Conservation (phyloP, 2,329 filamentous ascomycete species). For the Orbilia quercus region DNA sequence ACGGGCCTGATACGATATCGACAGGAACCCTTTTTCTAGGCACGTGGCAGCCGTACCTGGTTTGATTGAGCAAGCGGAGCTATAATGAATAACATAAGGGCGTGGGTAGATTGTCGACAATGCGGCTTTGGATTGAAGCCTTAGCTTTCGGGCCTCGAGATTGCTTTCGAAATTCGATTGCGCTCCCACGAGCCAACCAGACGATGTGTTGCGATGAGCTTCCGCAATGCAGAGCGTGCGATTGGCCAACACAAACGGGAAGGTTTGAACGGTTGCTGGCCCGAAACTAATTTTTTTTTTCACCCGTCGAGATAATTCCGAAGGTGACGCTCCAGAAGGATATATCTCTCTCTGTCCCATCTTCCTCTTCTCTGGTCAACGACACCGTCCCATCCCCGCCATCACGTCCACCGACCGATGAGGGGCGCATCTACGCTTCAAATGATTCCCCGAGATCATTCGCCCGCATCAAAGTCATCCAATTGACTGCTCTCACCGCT, state of each 20-base stretch:
- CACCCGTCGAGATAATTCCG: conserved; percentile 3
- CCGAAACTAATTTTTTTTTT: conserved; percentile 26
- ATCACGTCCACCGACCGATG: conserved; percentile 41
- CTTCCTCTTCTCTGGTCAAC: conserved; percentile 16
- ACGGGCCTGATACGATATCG: too few species aligned
- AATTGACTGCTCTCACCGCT: conserved; percentile 33
- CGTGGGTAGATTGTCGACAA: too few species aligned
- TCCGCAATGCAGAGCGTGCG: neutral
- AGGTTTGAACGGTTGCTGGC: conserved; percentile 28
- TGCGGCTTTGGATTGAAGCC: too few species aligned
- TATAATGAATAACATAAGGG: too few species aligned
- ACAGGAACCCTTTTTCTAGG: neutral
- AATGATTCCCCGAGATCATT: conserved; percentile 46
- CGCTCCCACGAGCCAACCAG: neutral
- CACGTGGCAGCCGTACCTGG: conserved; percentile 26
- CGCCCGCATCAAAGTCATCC: conserved; percentile 32
- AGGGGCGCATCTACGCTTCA: conserved; percentile 28
- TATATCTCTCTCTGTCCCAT: conserved; percentile 28
- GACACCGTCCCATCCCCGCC: neutral
- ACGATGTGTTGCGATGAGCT: conserved; percentile 48
- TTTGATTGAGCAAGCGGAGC: conserved; percentile 46
- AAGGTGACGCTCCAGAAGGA: conserved; percentile 7
- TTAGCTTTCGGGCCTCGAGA: conserved; percentile 9
- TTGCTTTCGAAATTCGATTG: neutral
- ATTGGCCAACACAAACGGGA: conserved; percentile 34